Conservation (phyloP, 768 basidiomycete species). For the Cubamyces lactineus region DNA sequence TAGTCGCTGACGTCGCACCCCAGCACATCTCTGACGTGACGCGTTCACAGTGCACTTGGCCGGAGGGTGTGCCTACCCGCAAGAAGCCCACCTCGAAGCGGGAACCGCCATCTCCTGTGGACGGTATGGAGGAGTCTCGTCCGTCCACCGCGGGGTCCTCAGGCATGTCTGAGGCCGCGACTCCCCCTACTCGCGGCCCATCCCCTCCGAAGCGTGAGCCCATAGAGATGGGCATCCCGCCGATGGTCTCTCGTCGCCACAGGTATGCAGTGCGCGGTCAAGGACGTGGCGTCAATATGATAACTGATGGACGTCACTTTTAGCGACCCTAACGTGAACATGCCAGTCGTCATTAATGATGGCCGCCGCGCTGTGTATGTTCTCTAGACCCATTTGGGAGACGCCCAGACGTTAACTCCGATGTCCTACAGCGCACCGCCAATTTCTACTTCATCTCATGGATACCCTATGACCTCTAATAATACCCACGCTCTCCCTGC, state of each 20-base stretch:
- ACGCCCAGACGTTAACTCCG: constrained; percentile 9
- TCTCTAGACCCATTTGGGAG: not conserved
- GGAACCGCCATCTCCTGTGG: constrained; percentile 45
- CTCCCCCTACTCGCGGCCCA: constrained; percentile 69
- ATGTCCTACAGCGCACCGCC: constrained; percentile 17
- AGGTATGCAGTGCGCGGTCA: constrained; percentile 34
- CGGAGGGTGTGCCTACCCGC: constrained; percentile 72
- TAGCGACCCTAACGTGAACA: constrained; percentile 31
- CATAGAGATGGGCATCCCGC: constrained; percentile 41
- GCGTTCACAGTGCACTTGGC: constrained; percentile 69
- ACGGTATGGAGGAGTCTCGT: constrained; percentile 56
- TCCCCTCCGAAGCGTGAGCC: constrained; percentile 57
- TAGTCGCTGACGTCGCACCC: not conserved
- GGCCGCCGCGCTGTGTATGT: constrained; percentile 22
- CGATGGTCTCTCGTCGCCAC: constrained; percentile 44
- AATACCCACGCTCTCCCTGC: constrained; percentile 48
- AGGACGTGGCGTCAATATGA: not conserved
- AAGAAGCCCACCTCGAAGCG: constrained; percentile 65
- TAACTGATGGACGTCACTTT: constrained; percentile 12
- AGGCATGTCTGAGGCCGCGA: constrained; percentile 69
- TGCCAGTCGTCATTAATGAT: constrained; percentile 27
- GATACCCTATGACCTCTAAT: constrained; percentile 50
- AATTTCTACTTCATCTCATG: constrained; percentile 44
- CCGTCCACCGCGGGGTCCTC: constrained; percentile 81
- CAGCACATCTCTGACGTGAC: constrained; percentile 1